Percentiles rank a stretch among this genome's conserved stretches.
These are phyloP conservation scores for Malus hybrid DNA, from an alignment of 331 rosid genomes.

Conservation along the genomic window DNA sequence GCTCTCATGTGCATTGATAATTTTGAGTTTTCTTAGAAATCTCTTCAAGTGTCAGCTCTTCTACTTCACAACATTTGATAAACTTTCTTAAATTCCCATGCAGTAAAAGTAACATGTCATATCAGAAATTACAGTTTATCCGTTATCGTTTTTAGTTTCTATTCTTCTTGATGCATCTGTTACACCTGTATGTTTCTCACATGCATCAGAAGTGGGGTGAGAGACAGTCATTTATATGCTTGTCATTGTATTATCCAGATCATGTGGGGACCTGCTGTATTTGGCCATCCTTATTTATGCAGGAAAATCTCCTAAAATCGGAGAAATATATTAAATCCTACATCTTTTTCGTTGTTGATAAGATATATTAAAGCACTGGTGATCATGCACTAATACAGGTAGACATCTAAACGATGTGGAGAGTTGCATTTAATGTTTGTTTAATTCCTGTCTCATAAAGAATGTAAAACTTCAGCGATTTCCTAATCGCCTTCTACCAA, in stretches of 20 bases:
- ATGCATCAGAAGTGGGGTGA: constrained; percentile 4
- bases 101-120: not conserved
- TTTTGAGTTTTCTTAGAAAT: not conserved
- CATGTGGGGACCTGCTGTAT: constrained; percentile 13
- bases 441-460: not conserved
- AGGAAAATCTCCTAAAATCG: not conserved
- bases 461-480: not conserved
- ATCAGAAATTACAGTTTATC: not conserved
- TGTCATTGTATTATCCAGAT: constrained; percentile 6
- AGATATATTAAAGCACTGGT: not conserved
- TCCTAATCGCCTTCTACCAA: not conserved
- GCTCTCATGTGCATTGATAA: not conserved
- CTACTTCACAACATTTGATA: not conserved
- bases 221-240: constrained; percentile 4
- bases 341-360: not conserved
- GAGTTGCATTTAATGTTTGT: not conserved
- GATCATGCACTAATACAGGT: not conserved
- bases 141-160: not conserved
- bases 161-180: not conserved
- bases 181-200: constrained; percentile 4
- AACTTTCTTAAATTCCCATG: not conserved
- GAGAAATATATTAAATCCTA: not conserved
- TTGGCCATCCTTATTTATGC: not conserved
- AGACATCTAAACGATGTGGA: not conserved
- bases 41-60: not conserved